Evolutionary conservation across 805 yeast genomes (phyloP), one percentile per base, ranked within the genome.

Genomic region (Candida peoriensis): DNA sequence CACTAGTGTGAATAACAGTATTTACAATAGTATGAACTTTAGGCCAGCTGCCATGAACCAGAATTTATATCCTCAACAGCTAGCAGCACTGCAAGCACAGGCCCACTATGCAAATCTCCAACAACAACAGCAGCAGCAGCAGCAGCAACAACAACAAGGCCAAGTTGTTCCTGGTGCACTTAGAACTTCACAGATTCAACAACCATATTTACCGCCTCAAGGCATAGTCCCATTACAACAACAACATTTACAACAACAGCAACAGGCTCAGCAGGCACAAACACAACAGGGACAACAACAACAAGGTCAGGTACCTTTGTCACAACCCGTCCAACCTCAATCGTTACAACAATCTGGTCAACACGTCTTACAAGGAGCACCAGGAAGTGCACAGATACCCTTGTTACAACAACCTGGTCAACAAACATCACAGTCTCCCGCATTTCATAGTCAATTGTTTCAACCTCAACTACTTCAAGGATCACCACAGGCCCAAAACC

Each of bases 51-150:
- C 27, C 18, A 19, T 34, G n/a, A 35, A 33, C n/a, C 34, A 30
- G 20, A 34, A 24, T 18, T 13, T 33, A 7, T 37, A 42, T 31
- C 41, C 44, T 3, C 46, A 42, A 29, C 46, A 42, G 11, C 16
- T 39, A 15, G 46, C 44, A 24, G 46, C 46, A 11, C 22, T 42
- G 6, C 46, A 42, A 18, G 44, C 43, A 8, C 46, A 41, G 25
- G 37, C 33, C 6, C 46, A 39, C 21, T 42, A 39, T 26, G 43
- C 44, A 8, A 39, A 39, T 22, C 19, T 39, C n/a, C 46, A 39
- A 30, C 41, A 36, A 10, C 39, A 37, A 12, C 37, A 28, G 0
- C 38, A 33, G 18, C 39, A 35, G 15, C 39, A 39, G 14, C 43
- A 26, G 14, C 33, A 30, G 26, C 24, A 8, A 26, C 30, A 17